These are phyloP conservation scores for Pythium aristosporum DNA, from an alignment of 352 stramenopile genomes.

Conservation along the genomic window DNA sequence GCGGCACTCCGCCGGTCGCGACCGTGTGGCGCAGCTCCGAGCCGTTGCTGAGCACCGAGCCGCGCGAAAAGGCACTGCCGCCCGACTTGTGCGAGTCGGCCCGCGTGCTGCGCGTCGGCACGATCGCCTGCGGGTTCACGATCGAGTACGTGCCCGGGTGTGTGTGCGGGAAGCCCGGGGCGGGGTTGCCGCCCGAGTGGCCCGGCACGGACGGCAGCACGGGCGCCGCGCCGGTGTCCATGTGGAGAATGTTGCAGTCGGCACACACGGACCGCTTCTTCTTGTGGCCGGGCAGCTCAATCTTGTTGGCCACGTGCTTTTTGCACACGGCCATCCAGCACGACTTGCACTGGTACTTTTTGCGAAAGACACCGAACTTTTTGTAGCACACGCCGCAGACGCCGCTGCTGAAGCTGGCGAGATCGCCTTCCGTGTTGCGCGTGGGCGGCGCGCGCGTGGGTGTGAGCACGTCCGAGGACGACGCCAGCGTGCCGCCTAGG, in stretches of 20 bases:
- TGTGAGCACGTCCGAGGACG: constrained; percentile 1
- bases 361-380: constrained; percentile 85
- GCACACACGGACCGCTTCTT: constrained; percentile 78
- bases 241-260: constrained; percentile 73
- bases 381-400: constrained; percentile 84
- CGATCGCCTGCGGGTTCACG: constrained; percentile 16
- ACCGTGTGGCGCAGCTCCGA: constrained; percentile 25
- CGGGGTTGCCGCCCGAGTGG: constrained; percentile 8
- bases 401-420: constrained; percentile 44
- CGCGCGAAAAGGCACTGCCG: neutral
- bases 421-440: constrained; percentile 37
- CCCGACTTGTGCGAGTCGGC: constrained; percentile 17
- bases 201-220: constrained; percentile 36
- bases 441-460: neutral
- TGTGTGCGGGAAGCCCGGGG: constrained; percentile 17
- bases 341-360: constrained; percentile 86
- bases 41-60: constrained; percentile 17
- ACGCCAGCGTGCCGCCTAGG: neutral
- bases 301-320: constrained; percentile 77
- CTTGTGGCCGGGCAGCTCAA: constrained; percentile 49
- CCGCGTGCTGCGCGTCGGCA: constrained; percentile 18
- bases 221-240: constrained; percentile 47
- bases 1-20: neutral
- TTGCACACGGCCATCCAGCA: constrained; percentile 77
- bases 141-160: constrained; percentile 12